Evolutionary conservation across 805 yeast species (phyloP).

Genomic region (Schwanniomyces vanrijiae): DNA sequence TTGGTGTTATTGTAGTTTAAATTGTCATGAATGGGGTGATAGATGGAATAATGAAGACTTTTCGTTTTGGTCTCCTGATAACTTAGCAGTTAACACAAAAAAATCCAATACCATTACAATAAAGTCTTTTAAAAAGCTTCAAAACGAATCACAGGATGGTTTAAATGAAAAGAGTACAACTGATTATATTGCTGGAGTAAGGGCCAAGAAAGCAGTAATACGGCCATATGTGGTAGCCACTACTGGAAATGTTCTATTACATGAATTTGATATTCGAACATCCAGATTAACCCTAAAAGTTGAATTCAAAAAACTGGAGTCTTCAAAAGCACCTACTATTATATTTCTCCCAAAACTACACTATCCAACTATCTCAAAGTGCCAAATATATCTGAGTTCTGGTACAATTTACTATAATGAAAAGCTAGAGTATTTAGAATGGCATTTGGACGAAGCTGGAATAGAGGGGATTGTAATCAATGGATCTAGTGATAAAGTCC

Average conservation of each 20-base stretch:
- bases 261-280: conserved; percentile 58
- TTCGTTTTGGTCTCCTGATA: conserved; percentile 79
- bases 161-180: not conserved
- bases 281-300: conserved; percentile 51
- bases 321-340: conserved; percentile 44
- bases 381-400: conserved; percentile 49
- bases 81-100: conserved; percentile 24
- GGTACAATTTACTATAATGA: conserved; percentile 59
- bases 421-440: conserved; percentile 56
- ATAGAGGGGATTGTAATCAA: not conserved
- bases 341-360: conserved; percentile 76
- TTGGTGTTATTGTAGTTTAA: conserved; percentile 81
- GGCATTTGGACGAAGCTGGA: conserved; percentile 41
- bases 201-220: conserved; percentile 73
- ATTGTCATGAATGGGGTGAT: conserved; percentile 86
- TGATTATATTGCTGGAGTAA: conserved; percentile 49
- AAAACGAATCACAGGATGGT: not conserved
- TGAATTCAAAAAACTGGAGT: conserved; percentile 13
- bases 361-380: conserved; percentile 50
- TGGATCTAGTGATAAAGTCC: not conserved
- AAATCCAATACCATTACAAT: not conserved
- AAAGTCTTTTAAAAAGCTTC: not conserved
- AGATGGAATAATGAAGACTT: conserved; percentile 93
- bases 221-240: conserved; percentile 75
- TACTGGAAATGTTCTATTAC: conserved; percentile 54